phyloP scores from a whole-genome alignment of 2,329 filamentous ascomycete genomes.

The Fusarium sp. region DNA sequence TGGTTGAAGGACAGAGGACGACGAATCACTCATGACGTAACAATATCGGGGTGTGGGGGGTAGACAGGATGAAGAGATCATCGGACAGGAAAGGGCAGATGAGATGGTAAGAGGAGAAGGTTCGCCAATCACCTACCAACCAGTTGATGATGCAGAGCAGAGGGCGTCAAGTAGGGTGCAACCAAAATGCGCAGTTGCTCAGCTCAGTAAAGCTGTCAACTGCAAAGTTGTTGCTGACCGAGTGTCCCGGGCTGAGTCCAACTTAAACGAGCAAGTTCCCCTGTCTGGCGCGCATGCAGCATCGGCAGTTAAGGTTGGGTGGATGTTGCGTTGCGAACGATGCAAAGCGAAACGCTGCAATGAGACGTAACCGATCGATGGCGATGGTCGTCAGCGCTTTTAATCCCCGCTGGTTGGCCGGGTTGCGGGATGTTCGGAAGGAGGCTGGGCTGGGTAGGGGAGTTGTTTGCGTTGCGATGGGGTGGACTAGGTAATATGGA shows the following conservation, averaged over 20 bases:
- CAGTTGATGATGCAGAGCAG: constrained; percentile 19
- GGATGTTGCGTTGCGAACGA: constrained; percentile 32
- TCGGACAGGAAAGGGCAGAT: constrained; percentile 13
- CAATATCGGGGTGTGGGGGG: constrained; percentile 29
- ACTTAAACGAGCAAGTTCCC: constrained; percentile 26
- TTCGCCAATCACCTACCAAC: constrained; percentile 33
- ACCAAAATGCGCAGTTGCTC: neutral
- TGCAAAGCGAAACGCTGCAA: constrained; percentile 37
- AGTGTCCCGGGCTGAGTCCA: constrained; percentile 28
- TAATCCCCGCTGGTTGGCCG: constrained; percentile 38
- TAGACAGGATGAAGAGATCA: constrained; percentile 24
- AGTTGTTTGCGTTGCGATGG: constrained; percentile 10
- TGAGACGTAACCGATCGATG: constrained; percentile 31
- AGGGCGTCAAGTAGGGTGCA: constrained; percentile 20
- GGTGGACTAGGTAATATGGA: constrained; percentile 13
- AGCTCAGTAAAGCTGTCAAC: constrained; percentile 22
- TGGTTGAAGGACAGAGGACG: constrained; percentile 13
- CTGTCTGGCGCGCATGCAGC: constrained; percentile 38
- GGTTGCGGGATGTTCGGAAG: constrained; percentile 32
- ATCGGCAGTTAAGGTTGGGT: constrained; percentile 32
- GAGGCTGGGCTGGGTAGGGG: constrained; percentile 15
- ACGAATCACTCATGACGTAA: constrained; percentile 27
- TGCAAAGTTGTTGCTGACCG: constrained; percentile 21
- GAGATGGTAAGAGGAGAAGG: constrained; percentile 7
- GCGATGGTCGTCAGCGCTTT: constrained; percentile 28